Evolutionary conservation across 2,329 filamentous ascomycete genomes (phyloP).

Genomic region (Aschersonia sp.): DNA sequence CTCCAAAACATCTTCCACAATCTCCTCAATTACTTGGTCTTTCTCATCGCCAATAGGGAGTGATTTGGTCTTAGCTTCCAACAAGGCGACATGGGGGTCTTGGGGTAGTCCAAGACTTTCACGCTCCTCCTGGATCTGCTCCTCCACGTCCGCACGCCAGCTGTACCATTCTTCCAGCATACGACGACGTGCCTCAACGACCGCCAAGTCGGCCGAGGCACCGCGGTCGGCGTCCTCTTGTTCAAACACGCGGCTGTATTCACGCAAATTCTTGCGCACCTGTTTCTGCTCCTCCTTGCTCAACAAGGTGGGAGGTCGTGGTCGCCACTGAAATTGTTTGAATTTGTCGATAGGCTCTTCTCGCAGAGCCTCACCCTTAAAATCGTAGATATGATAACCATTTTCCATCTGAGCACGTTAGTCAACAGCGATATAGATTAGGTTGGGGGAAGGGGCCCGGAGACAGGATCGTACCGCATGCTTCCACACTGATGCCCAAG

Average conservation of each 20-base stretch:
- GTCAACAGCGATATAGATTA: background rate
- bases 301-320: constrained; percentile 78
- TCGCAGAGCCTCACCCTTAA: constrained; percentile 75
- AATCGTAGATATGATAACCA: constrained; percentile 96
- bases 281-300: constrained; percentile 95
- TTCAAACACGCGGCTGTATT: constrained; percentile 90
- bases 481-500: constrained; percentile 90
- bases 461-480: constrained; percentile 55
- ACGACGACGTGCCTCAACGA: constrained; percentile 73
- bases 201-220: constrained; percentile 83
- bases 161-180: constrained; percentile 78
- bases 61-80: constrained; percentile 38
- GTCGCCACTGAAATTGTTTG: constrained; percentile 94
- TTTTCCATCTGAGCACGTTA: constrained; percentile 71
- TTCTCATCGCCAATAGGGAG: constrained; percentile 46
- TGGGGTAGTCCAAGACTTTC: constrained; percentile 50
- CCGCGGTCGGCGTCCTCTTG: constrained; percentile 89
- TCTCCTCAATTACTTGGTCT: constrained; percentile 75
- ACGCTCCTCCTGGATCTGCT: constrained; percentile 59
- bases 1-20: constrained; percentile 68
- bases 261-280: constrained; percentile 94
- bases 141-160: constrained; percentile 64
- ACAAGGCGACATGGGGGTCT: constrained; percentile 46
- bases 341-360: constrained; percentile 93
- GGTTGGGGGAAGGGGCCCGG: background rate